Evolutionary conservation across 1,139 yeast genomes (phyloP).

Genomic region (Zygotorulaspora mrakii): DNA sequence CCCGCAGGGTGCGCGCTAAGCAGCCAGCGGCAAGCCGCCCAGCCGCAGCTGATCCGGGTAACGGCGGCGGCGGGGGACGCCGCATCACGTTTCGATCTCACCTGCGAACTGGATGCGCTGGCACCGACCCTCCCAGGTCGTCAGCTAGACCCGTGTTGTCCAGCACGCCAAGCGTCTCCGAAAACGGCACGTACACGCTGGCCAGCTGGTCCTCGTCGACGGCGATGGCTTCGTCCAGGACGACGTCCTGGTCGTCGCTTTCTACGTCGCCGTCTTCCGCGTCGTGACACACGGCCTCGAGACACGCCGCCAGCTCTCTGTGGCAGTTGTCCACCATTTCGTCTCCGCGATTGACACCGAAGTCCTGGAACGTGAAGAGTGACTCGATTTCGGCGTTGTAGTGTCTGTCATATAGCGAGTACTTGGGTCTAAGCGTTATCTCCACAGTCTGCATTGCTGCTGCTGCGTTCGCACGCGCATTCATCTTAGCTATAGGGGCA

Average conservation of each 20-base stretch:
- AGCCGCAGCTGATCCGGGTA: no score
- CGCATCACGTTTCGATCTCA: no score
- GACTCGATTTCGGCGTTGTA: conserved; percentile 37
- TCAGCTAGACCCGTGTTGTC: conserved; percentile 27
- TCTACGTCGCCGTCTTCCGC: conserved; percentile 5
- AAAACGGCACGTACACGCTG: conserved; percentile 19
- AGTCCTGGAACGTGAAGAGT: conserved; percentile 38
- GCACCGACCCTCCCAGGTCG: conserved; percentile 18
- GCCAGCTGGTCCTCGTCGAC: conserved; percentile 12
- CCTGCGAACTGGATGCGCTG: no score
- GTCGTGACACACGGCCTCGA: conserved; percentile 25
- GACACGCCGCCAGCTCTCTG: conserved; percentile 31
- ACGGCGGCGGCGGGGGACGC: no score
- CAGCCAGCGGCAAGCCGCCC: no score
- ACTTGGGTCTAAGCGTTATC: conserved; percentile 36
- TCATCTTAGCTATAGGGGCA: no score
- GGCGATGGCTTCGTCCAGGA: conserved; percentile 15
- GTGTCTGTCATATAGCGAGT: conserved; percentile 37
- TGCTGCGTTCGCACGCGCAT: no score
- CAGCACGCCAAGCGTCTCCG: conserved; percentile 17
- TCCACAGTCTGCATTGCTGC: no score
- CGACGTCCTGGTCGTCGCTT: neutral
- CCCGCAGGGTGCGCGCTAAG: neutral
- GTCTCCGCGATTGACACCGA: conserved; percentile 41
- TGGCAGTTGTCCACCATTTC: conserved; percentile 37